A percentile compares a stretch with the other conserved stretches of the same genome.
phyloP scores from a whole-genome alignment of 257 asterid species.

The Solanum dulcamara region DNA sequence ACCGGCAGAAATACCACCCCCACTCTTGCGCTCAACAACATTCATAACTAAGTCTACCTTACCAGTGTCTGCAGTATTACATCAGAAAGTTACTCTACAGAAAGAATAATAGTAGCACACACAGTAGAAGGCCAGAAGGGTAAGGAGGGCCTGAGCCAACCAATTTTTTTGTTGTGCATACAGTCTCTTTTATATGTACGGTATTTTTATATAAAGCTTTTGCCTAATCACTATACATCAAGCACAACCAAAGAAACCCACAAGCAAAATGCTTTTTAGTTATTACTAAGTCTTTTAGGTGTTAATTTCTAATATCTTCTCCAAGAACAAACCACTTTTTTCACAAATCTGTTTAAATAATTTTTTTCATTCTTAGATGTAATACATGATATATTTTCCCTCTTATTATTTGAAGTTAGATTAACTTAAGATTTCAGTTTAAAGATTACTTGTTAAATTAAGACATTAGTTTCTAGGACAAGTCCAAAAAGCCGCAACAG shows the following conservation, averaged over 20 bases:
- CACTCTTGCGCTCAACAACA: constrained; percentile 88
- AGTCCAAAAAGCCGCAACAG: background rate
- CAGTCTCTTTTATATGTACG: background rate
- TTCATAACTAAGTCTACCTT: constrained; percentile 92
- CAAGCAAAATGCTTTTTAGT: background rate
- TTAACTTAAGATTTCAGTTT: background rate
- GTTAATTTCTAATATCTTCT: background rate
- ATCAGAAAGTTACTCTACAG: background rate
- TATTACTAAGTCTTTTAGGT: background rate
- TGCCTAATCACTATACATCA: background rate
- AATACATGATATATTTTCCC: background rate
- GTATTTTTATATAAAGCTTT: background rate
- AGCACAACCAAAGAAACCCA: background rate
- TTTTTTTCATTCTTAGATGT: background rate
- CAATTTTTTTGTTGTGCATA: background rate
- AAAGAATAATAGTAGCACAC: background rate
- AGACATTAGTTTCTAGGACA: background rate
- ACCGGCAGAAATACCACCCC: constrained; percentile 90
- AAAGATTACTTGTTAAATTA: background rate
- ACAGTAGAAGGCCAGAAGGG: background rate
- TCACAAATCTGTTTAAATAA: background rate
- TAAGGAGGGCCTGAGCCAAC: background rate
- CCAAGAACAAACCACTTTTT: background rate
- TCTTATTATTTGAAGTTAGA: background rate
- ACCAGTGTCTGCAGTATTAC: constrained; percentile 47